Evolutionary conservation across 129 eudicot species (phyloP), one percentile per base, ranked within the genome.

Genomic region (Smallanthus sonchifolius): DNA sequence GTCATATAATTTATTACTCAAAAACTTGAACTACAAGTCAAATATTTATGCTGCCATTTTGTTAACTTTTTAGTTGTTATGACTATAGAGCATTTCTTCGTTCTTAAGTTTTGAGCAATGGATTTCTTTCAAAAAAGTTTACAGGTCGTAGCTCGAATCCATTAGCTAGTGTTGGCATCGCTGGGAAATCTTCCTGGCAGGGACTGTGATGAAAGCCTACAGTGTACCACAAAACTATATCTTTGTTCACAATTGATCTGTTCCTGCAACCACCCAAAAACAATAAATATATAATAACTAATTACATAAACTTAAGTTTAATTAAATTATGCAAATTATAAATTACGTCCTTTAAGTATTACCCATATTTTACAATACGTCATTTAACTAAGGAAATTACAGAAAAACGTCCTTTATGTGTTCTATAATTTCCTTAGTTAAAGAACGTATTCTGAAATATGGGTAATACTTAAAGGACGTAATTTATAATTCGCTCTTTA

Each of bases 181-280:
- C 90, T 2, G 92, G 97, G 43, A 84, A 91, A 55, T 91, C 97
- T 81, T 91, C 97, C 79, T 88, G 97, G 73, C 57, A 61, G 17
- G 97, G 96, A 40, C 0, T 72, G 76, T 88, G 97, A 75, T 88
- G 97, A 39, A 91, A 72, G 17, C 97, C 92, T 7, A 91, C 67
- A n/a, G 92, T 88, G 78, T 91, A 88, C 97, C 97, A 91, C 78
- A 91, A 24, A 49, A 88, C 97, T 75, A 91, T 81, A 36, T 91
- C 97, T 77, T 83, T 78, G 81, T 91, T 86, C 65, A 48, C 70
- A 64, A 91, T 86, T 11, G 80, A 45, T 79, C 85, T 79, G 43
- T 86, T 83, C 90, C 97, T 91, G 86, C 89, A 82, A 4, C 42
- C 52, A 55, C 52, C 66, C 36, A 67, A 62, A 54, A 34, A 7